These are phyloP conservation scores for Heterobasidion occidentale DNA, from an alignment of 1,284 basidiomycete genomes.

Conservation along the genomic window DNA sequence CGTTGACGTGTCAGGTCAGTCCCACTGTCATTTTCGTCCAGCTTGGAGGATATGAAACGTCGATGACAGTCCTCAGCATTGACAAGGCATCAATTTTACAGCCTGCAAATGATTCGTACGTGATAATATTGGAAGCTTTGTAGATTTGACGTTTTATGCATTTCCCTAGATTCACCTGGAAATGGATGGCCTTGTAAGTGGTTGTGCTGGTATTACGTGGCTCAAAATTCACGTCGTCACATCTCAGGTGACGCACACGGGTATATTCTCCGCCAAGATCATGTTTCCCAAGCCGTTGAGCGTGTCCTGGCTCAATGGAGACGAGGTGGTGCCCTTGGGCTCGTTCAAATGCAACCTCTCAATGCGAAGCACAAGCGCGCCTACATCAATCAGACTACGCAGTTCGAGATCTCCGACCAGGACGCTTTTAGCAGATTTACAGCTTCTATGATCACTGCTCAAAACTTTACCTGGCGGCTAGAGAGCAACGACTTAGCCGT, in stretches of 20 bases:
- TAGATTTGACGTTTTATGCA: not conserved
- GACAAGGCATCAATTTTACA: conserved; percentile 39
- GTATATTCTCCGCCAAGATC: conserved; percentile 51
- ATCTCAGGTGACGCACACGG: conserved; percentile 50
- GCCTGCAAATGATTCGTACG: conserved; percentile 48
- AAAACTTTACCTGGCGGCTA: conserved; percentile 69
- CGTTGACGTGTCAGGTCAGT: conserved; percentile 38
- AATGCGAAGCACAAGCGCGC: conserved; percentile 43
- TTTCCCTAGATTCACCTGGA: conserved; percentile 38
- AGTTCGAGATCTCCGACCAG: conserved; percentile 47
- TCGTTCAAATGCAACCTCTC: conserved; percentile 37
- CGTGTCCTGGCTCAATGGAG: conserved; percentile 48
- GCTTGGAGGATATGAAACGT: not conserved
- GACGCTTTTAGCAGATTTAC: conserved; percentile 52
- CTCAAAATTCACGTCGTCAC: conserved; percentile 1
- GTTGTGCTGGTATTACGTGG: not conserved
- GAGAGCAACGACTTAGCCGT: conserved; percentile 50
- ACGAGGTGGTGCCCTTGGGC: conserved; percentile 38
- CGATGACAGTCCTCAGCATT: conserved; percentile 33
- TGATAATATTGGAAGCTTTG: not conserved
- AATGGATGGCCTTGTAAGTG: conserved; percentile 36
- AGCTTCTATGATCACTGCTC: conserved; percentile 53
- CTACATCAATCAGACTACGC: conserved; percentile 47
- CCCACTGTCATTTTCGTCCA: not conserved
- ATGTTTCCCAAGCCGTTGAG: conserved; percentile 43